Percentiles rank a stretch among this genome's conserved stretches.
Conservation (phyloP, 129 eudicot genomes). For the Heracleum sosnowskyi region DNA sequence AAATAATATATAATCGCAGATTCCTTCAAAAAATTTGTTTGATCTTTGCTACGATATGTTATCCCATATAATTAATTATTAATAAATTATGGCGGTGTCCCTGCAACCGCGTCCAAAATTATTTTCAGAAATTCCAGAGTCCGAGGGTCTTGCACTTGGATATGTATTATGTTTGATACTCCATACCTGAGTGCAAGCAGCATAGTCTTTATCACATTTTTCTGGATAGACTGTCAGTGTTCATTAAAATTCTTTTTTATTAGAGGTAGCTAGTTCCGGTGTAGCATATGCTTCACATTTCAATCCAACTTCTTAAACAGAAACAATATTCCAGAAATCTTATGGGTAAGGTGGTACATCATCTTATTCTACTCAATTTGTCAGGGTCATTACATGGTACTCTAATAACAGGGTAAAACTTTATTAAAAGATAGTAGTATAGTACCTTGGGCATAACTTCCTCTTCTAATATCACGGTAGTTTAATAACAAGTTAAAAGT, state of each 20-base stretch:
- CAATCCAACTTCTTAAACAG: not conserved
- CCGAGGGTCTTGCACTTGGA: not conserved
- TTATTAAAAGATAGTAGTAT: not conserved
- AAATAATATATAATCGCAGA: not conserved
- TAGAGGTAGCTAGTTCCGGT: not conserved
- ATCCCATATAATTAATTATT: not conserved
- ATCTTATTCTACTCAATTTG: not conserved
- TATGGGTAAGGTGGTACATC: not conserved
- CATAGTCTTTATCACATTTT: not conserved
- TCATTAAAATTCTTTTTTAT: not conserved
- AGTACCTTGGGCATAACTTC: conserved; percentile 54
- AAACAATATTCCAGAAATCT: not conserved
- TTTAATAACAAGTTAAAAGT: not conserved
- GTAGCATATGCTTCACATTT: not conserved
- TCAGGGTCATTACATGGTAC: not conserved
- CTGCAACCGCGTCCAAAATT: not conserved
- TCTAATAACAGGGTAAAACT: not conserved
- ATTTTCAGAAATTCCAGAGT: not conserved
- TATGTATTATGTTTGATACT: not conserved
- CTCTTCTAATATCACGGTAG: not conserved
- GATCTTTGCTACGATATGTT: not conserved
- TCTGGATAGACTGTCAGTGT: not conserved
- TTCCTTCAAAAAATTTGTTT: not conserved
- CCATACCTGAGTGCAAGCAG: not conserved
- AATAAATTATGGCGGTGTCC: not conserved